These are phyloP conservation scores for Xylaria acuta DNA, from an alignment of 495 filamentous ascomycete species.

Conservation along the genomic window DNA sequence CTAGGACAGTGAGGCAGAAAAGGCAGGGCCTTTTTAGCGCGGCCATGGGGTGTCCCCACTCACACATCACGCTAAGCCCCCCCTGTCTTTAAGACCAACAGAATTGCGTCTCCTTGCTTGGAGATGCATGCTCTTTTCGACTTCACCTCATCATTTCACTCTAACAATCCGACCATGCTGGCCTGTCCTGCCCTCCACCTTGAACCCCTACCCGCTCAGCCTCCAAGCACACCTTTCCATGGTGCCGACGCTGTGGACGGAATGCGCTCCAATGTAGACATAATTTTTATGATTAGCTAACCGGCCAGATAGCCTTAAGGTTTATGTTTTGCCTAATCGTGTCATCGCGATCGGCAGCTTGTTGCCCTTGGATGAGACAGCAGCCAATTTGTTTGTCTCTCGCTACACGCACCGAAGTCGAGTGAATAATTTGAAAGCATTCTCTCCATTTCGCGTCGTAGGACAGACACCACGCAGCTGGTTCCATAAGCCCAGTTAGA, in stretches of 20 bases:
- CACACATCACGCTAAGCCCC: constrained; percentile 29
- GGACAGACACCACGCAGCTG: neutral
- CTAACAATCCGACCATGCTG: constrained; percentile 17
- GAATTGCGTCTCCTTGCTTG: constrained; percentile 39
- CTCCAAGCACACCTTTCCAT: neutral
- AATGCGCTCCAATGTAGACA: neutral
- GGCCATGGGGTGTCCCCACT: constrained; percentile 25
- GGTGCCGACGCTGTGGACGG: neutral
- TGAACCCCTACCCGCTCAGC: neutral
- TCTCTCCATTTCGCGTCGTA: neutral
- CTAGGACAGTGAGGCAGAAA: constrained; percentile 19
- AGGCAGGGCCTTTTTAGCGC: constrained; percentile 22
- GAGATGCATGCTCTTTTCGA: constrained; percentile 45
- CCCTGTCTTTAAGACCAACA: constrained; percentile 43
- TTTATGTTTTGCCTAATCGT: constrained; percentile 22
- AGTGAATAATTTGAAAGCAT: neutral
- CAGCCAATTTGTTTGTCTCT: constrained; percentile 11
- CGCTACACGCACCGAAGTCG: neutral
- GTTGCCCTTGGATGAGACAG: constrained; percentile 3
- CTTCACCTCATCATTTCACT: constrained; percentile 44
- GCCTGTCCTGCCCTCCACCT: constrained; percentile 12
- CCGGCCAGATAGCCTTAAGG: neutral
- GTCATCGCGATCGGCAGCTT: constrained; percentile 22
- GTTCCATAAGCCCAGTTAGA: no score
- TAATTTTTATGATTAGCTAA: neutral